Percentiles rank a stretch among this genome's conserved stretches.
Evolutionary conservation across 352 stramenopile species (phyloP).

Genomic region (Pseudoperonospora humuli): DNA sequence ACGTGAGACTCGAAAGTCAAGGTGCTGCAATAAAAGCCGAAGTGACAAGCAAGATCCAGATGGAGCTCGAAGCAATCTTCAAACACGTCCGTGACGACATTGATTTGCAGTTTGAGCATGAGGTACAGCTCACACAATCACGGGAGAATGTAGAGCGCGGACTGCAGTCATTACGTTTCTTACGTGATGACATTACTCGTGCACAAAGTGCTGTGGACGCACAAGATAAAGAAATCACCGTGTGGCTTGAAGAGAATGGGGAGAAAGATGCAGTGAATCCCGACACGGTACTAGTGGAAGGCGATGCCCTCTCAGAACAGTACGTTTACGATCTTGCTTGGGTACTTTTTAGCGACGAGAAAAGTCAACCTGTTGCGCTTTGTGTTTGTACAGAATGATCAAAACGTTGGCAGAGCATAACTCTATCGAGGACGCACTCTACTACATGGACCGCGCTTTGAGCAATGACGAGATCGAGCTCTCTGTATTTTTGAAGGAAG

Average conservation of each 20-base stretch:
- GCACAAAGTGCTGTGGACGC: conserved; percentile 41
- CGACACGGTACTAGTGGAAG: conserved; percentile 72
- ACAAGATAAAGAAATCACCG: conserved; percentile 51
- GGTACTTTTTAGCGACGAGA: background rate
- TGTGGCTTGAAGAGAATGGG: conserved; percentile 75
- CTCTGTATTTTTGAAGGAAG: conserved; percentile 80
- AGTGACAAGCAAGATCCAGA: conserved; percentile 71
- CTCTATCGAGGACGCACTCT: conserved; percentile 86
- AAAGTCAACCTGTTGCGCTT: background rate
- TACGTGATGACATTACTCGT: conserved; percentile 57
- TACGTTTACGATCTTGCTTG: conserved; percentile 29
- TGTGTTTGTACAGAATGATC: conserved; percentile 42
- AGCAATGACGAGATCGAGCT: conserved; percentile 85
- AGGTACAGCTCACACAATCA: conserved; percentile 75
- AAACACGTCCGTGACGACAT: conserved; percentile 82
- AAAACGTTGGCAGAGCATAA: conserved; percentile 79
- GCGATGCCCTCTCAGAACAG: conserved; percentile 72
- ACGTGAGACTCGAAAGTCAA: conserved; percentile 34
- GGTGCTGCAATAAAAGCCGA: conserved; percentile 51
- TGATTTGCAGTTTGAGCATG: conserved; percentile 81
- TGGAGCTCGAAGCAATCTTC: conserved; percentile 67
- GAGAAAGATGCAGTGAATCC: conserved; percentile 68
- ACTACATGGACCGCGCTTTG: conserved; percentile 87
- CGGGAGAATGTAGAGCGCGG: conserved; percentile 67
- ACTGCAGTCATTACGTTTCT: conserved; percentile 60